Base-by-base conservation (phyloP, 2,329 filamentous ascomycete genomes). In the Pseudogymnoascus sp. region DNA sequence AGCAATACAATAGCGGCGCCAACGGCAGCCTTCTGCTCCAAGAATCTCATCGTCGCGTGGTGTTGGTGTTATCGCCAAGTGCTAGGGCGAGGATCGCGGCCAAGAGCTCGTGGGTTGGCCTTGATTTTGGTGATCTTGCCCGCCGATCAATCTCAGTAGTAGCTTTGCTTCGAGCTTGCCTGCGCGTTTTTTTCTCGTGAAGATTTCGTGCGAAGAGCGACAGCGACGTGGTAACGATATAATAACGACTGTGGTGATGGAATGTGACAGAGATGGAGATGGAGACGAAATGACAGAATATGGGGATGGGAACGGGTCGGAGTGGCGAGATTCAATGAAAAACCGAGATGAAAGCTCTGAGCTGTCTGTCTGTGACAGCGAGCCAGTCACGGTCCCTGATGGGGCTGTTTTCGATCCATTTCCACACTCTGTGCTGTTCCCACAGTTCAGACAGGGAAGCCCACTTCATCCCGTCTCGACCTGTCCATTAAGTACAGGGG, bases 11-110 rank as follows among this genome's bases (percentile, higher is more conserved):
- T 71, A 65, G 78, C 81, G 69, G 80, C 78, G 72, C 78, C 78
- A 65, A 85, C 67, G 71, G 78, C 78, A 72, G 79, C 76, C 67
- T 81, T 77, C 65, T 83, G 67, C 64, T 78, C 77, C 64, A 78
- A 76, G 73, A 81, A 71, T 76, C 80, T 86, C 84, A 86, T 87
- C 67, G 71, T 74, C 69, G 59, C 63, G 64, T 67, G 23, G 21
- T 50, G 23, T 2, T 26, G 23, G 44, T 28, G 44, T n/a, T 28
- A 28, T 50, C 21, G 44, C 44, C 44, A 28, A n/a, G 44, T 50
- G 44, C 44, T 50, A 50, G 23, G 44, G 44, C 23, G 19, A 28
- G 44, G 44, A 26, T 50, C 44, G 23, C 44, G 44, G 44, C 44
- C 44, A 50, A 50, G 13, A 50, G 44, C 13, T 50, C 21, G 44